Evolutionary conservation across 352 stramenopile genomes (phyloP).

Genomic region (Globisporangium echinulatum): DNA sequence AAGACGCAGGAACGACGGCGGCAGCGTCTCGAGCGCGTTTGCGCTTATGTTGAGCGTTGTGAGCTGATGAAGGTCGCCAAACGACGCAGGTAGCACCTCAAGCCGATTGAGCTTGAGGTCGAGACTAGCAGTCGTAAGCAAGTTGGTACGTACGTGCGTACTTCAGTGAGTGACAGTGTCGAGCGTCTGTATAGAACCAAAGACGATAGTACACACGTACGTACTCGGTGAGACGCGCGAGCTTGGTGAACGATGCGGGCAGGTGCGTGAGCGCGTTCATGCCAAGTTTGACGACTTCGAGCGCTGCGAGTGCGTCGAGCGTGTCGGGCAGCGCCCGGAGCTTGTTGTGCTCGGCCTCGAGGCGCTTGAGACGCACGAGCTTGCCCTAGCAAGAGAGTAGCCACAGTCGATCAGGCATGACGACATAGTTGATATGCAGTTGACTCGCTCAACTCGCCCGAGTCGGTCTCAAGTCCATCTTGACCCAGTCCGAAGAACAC

Average conservation of each 20-base stretch:
- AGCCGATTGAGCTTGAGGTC: constrained; percentile 76
- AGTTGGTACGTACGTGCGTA: background rate
- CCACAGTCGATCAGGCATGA: constrained; percentile 5
- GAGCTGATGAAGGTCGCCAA: constrained; percentile 41
- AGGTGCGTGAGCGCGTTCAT: constrained; percentile 56
- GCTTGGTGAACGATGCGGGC: constrained; percentile 40
- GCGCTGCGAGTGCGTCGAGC: constrained; percentile 37
- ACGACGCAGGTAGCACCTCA: constrained; percentile 26
- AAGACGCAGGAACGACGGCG: constrained; percentile 40
- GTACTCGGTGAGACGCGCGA: constrained; percentile 50
- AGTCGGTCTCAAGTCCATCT: too few species aligned
- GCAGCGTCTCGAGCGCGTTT: constrained; percentile 48
- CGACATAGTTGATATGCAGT: background rate
- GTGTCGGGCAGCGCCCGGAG: constrained; percentile 45
- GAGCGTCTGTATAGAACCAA: background rate
- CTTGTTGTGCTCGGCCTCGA: constrained; percentile 72
- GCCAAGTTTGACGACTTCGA: constrained; percentile 38
- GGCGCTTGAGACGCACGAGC: constrained; percentile 41
- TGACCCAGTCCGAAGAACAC: background rate
- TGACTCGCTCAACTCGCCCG: background rate
- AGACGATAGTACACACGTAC: constrained; percentile 4
- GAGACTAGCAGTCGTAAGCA: constrained; percentile 21
- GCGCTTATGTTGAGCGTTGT: constrained; percentile 45
- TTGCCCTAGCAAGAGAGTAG: constrained; percentile 26
- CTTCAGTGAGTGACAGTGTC: background rate